Conservation (phyloP, 768 basidiomycete species). For the Boletellus emodensis region DNA sequence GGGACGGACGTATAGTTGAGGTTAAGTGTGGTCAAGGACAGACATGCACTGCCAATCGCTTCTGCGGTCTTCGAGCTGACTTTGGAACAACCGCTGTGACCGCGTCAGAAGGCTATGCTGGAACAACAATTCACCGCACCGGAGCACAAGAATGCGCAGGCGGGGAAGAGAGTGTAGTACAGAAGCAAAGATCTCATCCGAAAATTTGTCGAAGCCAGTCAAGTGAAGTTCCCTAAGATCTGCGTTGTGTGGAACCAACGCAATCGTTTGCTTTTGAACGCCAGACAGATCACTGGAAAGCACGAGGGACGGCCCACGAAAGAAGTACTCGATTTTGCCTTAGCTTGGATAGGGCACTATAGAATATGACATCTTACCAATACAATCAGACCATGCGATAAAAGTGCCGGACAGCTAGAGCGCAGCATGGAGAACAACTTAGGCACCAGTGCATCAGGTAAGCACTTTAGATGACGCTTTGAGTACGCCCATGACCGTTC, state of each 20-base stretch:
- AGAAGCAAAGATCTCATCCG: conserved; percentile 49
- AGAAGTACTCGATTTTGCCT: conserved; percentile 44
- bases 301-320: conserved; percentile 48
- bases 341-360: not conserved
- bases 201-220: conserved; percentile 47
- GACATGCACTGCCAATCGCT: conserved; percentile 41
- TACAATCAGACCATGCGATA: conserved; percentile 53
- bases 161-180: conserved; percentile 42
- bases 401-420: conserved; percentile 45
- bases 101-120: conserved; percentile 13
- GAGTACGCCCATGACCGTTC: conserved; percentile 38
- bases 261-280: conserved; percentile 48
- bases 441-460: conserved; percentile 52
- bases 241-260: conserved; percentile 32
- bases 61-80: conserved; percentile 48
- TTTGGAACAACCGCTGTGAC: conserved; percentile 54
- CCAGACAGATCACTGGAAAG: conserved; percentile 50
- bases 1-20: conserved; percentile 57
- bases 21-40: conserved; percentile 45
- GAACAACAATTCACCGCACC: conserved; percentile 37
- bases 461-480: conserved; percentile 36
- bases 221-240: conserved; percentile 47
- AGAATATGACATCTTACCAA: conserved; percentile 37
- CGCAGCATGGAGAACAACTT: conserved; percentile 50
- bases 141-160: conserved; percentile 48